Evolutionary conservation across 768 basidiomycete species (phyloP).

Genomic region (Mycena haematopus): DNA sequence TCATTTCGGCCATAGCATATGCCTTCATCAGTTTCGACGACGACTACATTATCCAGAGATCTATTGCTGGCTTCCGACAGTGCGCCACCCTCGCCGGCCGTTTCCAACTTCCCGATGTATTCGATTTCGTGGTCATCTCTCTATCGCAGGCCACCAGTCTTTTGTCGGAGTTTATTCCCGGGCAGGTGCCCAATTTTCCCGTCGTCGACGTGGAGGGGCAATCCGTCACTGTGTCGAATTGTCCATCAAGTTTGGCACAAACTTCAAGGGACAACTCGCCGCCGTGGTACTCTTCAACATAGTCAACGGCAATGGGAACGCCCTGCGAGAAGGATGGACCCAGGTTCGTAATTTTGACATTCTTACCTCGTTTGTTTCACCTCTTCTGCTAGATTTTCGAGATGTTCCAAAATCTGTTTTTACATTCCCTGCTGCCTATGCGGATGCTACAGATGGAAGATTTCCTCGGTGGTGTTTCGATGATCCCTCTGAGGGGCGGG

Average conservation of each 20-base stretch:
- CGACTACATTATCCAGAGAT: slow-evolving; percentile 93
- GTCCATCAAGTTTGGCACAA: slow-evolving; percentile 93
- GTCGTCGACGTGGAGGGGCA: slow-evolving; percentile 90
- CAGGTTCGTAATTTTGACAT: slow-evolving; percentile 58
- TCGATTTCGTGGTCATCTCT: slow-evolving; percentile 94
- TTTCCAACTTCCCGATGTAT: slow-evolving; percentile 92
- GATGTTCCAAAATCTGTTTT: slow-evolving; percentile 96
- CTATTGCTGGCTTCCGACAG: slow-evolving; percentile 96
- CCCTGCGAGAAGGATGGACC: slow-evolving; percentile 93
- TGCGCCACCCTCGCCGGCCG: slow-evolving; percentile 92
- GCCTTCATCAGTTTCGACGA: slow-evolving; percentile 97
- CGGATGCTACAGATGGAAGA: slow-evolving; percentile 98
- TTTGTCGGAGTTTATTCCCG: slow-evolving; percentile 73
- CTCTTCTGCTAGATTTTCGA: slow-evolving; percentile 80
- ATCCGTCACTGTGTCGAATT: slow-evolving; percentile 89
- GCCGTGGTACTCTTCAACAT: slow-evolving; percentile 98
- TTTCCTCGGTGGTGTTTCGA: slow-evolving; percentile 92
- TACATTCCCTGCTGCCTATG: slow-evolving; percentile 89
- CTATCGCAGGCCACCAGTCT: slow-evolving; percentile 92
- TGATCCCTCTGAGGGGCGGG: slow-evolving; percentile 87
- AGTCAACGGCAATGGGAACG: slow-evolving; percentile 94
- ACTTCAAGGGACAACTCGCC: slow-evolving; percentile 94
- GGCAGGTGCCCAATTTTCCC: slow-evolving; percentile 83
- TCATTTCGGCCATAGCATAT: slow-evolving; percentile 93
- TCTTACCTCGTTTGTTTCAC: slow-evolving; percentile 15